Evolutionary conservation across 768 basidiomycete genomes (phyloP), one percentile per base, ranked within the genome.

Genomic region (Amanita fuliginea): DNA sequence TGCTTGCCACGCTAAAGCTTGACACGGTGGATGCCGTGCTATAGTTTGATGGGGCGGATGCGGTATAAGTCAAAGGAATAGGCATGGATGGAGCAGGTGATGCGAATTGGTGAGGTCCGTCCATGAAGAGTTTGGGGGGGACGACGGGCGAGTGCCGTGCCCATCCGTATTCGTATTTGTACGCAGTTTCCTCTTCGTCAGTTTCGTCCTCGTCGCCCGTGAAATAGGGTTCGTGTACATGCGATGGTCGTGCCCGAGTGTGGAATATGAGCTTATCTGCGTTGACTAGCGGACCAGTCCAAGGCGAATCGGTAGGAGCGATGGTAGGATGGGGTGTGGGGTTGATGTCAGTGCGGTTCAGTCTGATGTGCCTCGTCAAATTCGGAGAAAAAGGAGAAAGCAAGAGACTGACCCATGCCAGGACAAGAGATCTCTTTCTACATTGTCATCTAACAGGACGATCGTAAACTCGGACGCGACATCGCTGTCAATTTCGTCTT

Each of bases 391-490:
- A 34, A 22, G 24, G 24, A 36, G 34, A 14, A 39, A 47, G 34
- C 10, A 36, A 46, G 24, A 28, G 18, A 59, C 67, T 37, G 55
- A 74, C 72, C 70, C 69, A 56, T 74, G 72, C 72, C 72, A 74
- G 18, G 70, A 65, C 37, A 59, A 54, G 16, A 47, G 35, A 18
- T 53, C 50, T 43, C 65, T 64, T 36, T 60, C 61, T 24, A 64
- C 63, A 28, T 59, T 61, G 36, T 66, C 64, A 36, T 69, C 69
- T 42, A 72, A 56, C 32, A 71, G 53, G n/a, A 70, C 63, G 35
- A 72, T 64, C 13, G 69, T 52, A 53, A 69, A 69, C 49, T 68
- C 62, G 2, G 57, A 56, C 10, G 55, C 32, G 11, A 53, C 28
- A 16, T 60, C 43, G 54, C 56, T 51, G 46, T 55, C 51, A 26